Base-by-base conservation (phyloP, 805 yeast genomes). In the Candida orba region DNA sequence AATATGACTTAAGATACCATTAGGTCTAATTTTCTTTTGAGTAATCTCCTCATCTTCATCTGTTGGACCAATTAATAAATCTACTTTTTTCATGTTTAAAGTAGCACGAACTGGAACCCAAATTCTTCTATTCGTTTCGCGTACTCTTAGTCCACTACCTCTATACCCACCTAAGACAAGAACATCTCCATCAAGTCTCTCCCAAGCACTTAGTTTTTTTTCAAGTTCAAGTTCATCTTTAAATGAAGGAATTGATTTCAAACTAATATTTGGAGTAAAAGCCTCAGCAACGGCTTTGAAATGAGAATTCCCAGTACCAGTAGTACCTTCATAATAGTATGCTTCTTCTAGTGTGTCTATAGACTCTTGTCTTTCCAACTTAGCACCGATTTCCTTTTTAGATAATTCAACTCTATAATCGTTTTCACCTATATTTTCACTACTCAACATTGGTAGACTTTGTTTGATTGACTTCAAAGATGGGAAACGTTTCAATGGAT, bases 21-120 rank as follows among this genome's bases (percentile, higher is more conserved):
- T 90, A 0, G 96, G 82, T 49, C 72, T 73, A 6, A 88, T 72
- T 17, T 57, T 58, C 20, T 74, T 65, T 25, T 69, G 64, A 1
- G 84, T 80, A 35, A 67, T 60, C 3, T 63, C 34, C 62, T 90
- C 96, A 57, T 84, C 95, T 40, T 78, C 78, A 42, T 73, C 81
- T 0, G 59, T 66, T 1, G 95, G 91, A 0, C 95, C 95, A 18
- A 90, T 66, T 12, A 78, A 63, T 20, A 90, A 64, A 66, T 85
- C 79, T 47, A 83, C 75, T 54, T 79, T 84, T 18, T 81, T 68
- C 25, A 88, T 66, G 52, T 85, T 81, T 41, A 90, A 71, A 1
- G 96, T 95, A 0, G 91, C 96, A 53, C 84, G 83, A 6, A 84
- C 57, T 22, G 97, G 96, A 34, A 89, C 76, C 97, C 97, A 90